These are phyloP conservation scores for Clonostachys chloroleuca DNA, from an alignment of 2,329 filamentous ascomycete species.

Conservation along the genomic window DNA sequence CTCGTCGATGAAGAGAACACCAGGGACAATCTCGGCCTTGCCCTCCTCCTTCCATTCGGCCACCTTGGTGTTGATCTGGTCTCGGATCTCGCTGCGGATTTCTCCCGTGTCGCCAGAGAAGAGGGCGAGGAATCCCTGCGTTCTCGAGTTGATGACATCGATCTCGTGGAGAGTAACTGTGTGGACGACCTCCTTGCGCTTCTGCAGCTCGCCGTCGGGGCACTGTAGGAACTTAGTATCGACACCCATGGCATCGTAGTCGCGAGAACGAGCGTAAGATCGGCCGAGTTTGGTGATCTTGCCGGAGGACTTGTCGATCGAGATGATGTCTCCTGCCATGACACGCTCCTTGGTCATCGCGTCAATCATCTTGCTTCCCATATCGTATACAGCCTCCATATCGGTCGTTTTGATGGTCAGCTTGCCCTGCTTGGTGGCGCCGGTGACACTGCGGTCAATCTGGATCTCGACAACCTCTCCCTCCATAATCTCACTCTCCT, in stretches of 20 bases:
- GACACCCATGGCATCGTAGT: slow-evolving; percentile 98
- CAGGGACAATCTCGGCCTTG: slow-evolving; percentile 96
- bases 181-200: slow-evolving; percentile 94
- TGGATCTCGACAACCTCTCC: slow-evolving; percentile 98
- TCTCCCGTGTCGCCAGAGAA: slow-evolving; percentile 98
- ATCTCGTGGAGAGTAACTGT: slow-evolving; percentile 98
- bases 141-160: slow-evolving; percentile 97
- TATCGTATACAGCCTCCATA: slow-evolving; percentile 99
- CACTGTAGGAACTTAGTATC: slow-evolving; percentile 98
- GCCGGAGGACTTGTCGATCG: slow-evolving; percentile 96
- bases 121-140: slow-evolving; percentile 95
- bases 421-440: slow-evolving; percentile 96
- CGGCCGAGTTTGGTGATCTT: slow-evolving; percentile 97
- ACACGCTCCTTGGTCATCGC: slow-evolving; percentile 99
- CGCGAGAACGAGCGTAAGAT: slow-evolving; percentile 88
- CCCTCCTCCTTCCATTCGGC: slow-evolving; percentile 99
- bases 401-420: slow-evolving; percentile 99
- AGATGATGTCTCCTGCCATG: slow-evolving; percentile 97
- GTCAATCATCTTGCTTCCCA: slow-evolving; percentile 99
- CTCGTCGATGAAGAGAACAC: slow-evolving; percentile 97
- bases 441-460: slow-evolving; percentile 94
- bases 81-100: slow-evolving; percentile 92
- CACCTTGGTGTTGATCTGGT: slow-evolving; percentile 99
- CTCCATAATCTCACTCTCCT: slow-evolving; percentile 98
- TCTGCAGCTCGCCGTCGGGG: slow-evolving; percentile 94